Evolutionary conservation across 768 basidiomycete species (phyloP).

Genomic region (Mycena floridula): DNA sequence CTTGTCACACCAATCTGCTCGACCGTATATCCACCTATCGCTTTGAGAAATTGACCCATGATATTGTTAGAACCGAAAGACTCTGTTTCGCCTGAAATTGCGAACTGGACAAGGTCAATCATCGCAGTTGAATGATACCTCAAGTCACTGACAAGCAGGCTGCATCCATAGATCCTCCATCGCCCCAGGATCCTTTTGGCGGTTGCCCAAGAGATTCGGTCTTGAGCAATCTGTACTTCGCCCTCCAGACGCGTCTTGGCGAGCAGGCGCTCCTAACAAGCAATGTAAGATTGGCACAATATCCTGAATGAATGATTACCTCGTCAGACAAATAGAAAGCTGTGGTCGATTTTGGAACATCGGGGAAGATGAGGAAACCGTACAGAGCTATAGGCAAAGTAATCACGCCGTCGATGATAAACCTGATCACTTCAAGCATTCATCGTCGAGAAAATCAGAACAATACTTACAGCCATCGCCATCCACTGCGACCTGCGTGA

Average conservation of each 20-base stretch:
- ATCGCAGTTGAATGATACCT: not conserved
- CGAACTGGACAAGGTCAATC: conserved; percentile 38
- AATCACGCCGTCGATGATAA: conserved; percentile 67
- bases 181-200: conserved; percentile 43
- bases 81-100: conserved; percentile 61
- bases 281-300: conserved; percentile 4
- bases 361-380: conserved; percentile 69
- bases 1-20: conserved; percentile 47
- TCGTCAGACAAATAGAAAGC: conserved; percentile 60
- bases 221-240: conserved; percentile 31
- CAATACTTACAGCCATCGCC: conserved; percentile 56
- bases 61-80: conserved; percentile 66
- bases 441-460: conserved; percentile 1
- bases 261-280: conserved; percentile 52
- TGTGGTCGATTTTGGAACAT: conserved; percentile 56
- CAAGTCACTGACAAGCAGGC: conserved; percentile 40
- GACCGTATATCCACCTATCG: conserved; percentile 54
- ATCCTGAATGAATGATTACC: conserved; percentile 24
- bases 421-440: conserved; percentile 26
- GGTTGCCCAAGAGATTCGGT: conserved; percentile 36
- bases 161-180: conserved; percentile 69
- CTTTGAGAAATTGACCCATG: conserved; percentile 69
- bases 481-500: conserved; percentile 47
- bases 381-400: conserved; percentile 67
- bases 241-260: conserved; percentile 42